Conservation (phyloP, 331 rosid genomes). For the Malus hybrid region DNA sequence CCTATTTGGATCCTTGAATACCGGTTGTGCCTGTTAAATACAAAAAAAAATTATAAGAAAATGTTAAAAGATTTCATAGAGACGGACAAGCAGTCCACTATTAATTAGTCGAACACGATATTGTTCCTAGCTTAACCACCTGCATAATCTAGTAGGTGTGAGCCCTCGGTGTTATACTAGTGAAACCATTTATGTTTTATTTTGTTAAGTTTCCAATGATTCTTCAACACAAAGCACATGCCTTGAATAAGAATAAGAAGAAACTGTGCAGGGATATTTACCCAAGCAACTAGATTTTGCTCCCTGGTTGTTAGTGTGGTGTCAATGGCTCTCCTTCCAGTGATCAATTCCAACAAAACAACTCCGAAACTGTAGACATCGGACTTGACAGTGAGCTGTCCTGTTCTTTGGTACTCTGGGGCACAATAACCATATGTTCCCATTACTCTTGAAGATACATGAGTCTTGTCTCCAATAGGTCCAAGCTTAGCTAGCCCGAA, state of each 20-base stretch:
- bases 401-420: constrained; percentile 93
- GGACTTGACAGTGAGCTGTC: constrained; percentile 83
- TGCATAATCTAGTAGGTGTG: neutral
- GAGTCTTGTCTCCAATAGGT: constrained; percentile 77
- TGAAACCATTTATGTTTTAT: neutral
- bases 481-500: constrained; percentile 92
- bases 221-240: neutral
- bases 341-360: constrained; percentile 76
- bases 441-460: constrained; percentile 91
- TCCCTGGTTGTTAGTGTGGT: constrained; percentile 37
- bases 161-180: neutral
- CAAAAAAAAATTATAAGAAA: neutral
- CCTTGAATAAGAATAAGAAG: neutral
- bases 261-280: constrained; percentile 18
- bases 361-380: constrained; percentile 91
- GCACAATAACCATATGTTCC: constrained; percentile 98
- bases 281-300: constrained; percentile 76
- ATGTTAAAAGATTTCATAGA: neutral
- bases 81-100: neutral
- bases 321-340: constrained; percentile 79
- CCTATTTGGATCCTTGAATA: constrained; percentile 51
- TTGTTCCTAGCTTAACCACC: neutral
- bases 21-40: constrained; percentile 52
- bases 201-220: neutral
- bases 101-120: no score